These are phyloP conservation scores for Backusella parvicylindrica DNA, from an alignment of 192 early-diverging fungal species.

Conservation along the genomic window DNA sequence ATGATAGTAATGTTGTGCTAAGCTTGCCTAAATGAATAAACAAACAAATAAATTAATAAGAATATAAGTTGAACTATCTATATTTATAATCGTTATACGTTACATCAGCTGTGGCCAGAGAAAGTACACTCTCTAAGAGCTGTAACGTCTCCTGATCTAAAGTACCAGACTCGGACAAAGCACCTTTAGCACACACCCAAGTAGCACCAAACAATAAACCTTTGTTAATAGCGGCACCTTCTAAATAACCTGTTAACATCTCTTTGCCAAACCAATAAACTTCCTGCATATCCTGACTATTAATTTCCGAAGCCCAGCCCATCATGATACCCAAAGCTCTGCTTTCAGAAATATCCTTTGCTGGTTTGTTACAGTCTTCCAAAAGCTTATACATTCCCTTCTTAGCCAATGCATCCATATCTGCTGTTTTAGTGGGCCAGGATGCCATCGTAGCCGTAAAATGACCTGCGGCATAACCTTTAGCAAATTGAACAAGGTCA, in stretches of 20 bases:
- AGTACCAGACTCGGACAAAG: background rate
- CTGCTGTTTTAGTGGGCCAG: slow-evolving; percentile 17
- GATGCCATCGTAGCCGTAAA: background rate
- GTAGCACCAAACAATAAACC: slow-evolving; percentile 12
- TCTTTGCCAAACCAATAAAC: background rate
- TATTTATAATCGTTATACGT: background rate
- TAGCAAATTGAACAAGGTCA: slow-evolving; percentile 18
- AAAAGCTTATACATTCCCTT: background rate
- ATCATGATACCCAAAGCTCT: slow-evolving; percentile 22
- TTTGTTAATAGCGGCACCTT: background rate
- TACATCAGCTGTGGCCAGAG: slow-evolving; percentile 20
- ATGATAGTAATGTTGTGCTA: slow-evolving; percentile 22
- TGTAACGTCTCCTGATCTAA: slow-evolving; percentile 20
- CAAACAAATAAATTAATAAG: background rate
- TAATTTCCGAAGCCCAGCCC: slow-evolving; percentile 23
- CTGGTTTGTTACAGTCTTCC: background rate
- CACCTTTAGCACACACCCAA: slow-evolving; percentile 21
- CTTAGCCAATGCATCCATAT: background rate
- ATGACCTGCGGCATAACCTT: slow-evolving; percentile 21
- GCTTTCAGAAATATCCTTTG: slow-evolving; percentile 5
- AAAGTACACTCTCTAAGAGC: slow-evolving; percentile 18
- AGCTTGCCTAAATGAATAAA: slow-evolving; percentile 13
- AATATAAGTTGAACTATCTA: background rate
- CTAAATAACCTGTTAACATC: background rate
- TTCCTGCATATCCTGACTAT: background rate